Base-by-base conservation (phyloP, 2,329 filamentous ascomycete species). In the Aureobasidium sp. region DNA sequence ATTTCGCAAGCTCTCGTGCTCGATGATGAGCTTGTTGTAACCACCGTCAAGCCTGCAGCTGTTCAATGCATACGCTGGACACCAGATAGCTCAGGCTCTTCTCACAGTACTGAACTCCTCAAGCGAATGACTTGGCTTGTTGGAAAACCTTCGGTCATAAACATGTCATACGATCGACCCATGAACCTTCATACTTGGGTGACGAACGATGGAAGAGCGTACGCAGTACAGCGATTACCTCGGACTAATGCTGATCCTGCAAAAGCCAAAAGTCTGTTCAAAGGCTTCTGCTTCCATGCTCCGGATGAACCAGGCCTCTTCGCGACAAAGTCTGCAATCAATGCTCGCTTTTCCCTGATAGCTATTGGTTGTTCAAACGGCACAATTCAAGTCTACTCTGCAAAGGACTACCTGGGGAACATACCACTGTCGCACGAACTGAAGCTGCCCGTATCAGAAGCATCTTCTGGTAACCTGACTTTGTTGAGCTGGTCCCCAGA, bases 171-270 rank as follows among this genome's bases (percentile, higher is more conserved):
- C 72, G 94, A 99, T 73, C 85, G 93, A 64, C 93, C 94, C 0
- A 99, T 99, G 92, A 97, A 96, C 70, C 80, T 99, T 13, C 87
- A 90, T 10, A 90, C 92, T 10, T 99, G 94, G 94, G 84, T 96
- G 62, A 94, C 91, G 5, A 89, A 81, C 69, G 91, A 95, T 69
- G 94, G 94, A 7, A 86, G 86, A 72, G 91, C 87, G 1, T 97
- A 95, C 75, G 92, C 93, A 20, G 92, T 97, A 27, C 94, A 97
- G 74, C 85, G 91, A 64, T 71, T 80, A 17, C 68, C 73, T 12
- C 79, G 74, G 8, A 68, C 71, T 10, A 70, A 70, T 9, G 39
- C 66, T 2, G 68, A 71, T 34, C 72, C 78, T 1, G 77, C 79
- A 17, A 72, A 78, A 34, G 74, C 79, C 10, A 86, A 86, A 69